These are phyloP conservation scores for Diaporthe australafricana DNA, from an alignment of 2,329 filamentous ascomycete species.

Conservation along the genomic window DNA sequence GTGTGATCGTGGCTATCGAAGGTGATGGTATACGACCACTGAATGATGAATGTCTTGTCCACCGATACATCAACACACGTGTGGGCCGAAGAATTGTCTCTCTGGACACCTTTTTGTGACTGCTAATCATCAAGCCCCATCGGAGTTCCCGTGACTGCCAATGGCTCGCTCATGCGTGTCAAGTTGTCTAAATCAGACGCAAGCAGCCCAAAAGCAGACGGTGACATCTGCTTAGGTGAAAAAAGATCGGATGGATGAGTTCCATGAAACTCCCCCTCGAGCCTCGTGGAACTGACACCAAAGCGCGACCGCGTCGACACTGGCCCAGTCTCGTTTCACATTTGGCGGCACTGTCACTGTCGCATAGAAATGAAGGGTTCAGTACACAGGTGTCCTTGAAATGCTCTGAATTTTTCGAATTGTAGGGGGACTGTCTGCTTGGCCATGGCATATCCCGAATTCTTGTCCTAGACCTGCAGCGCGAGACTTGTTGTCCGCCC, in stretches of 20 bases:
- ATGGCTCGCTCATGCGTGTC: not conserved
- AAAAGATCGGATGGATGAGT: not conserved
- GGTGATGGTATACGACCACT: not conserved
- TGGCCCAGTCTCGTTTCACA: not conserved
- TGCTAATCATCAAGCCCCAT: not conserved
- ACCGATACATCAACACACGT: not conserved
- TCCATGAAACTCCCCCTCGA: not conserved
- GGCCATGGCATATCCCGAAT: not conserved
- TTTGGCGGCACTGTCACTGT: not conserved
- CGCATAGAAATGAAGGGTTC: not conserved
- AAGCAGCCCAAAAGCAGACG: not conserved
- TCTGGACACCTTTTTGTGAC: not conserved
- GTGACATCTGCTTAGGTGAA: too few relatives aligned
- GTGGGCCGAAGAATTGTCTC: not conserved
- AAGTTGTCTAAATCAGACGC: not conserved
- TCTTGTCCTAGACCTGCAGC: not conserved
- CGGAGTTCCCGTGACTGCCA: not conserved
- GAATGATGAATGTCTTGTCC: not conserved
- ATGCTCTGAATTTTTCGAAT: not conserved
- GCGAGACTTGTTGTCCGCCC: not conserved
- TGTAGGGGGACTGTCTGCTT: not conserved
- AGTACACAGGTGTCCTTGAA: not conserved
- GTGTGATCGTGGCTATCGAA: slow-evolving; percentile 1
- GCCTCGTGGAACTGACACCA: not conserved
- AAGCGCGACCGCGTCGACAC: too few relatives aligned